Percentiles rank a stretch among this genome's conserved stretches.
phyloP scores from a whole-genome alignment of 352 stramenopile genomes.

The Globisporangium iwayamae region DNA sequence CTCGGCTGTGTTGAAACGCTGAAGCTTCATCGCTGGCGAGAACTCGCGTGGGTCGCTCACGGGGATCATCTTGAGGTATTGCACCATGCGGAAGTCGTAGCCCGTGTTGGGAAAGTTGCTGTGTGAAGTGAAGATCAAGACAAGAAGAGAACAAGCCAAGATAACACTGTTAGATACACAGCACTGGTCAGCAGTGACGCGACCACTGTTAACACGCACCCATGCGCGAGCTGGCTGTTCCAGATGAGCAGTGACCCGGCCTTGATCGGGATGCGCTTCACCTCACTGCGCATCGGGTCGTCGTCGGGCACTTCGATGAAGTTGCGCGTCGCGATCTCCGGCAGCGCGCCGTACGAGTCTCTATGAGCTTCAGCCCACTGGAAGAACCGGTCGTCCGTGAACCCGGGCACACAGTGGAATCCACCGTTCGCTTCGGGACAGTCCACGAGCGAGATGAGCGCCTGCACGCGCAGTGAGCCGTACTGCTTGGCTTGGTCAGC shows the following conservation, averaged over 20 bases:
- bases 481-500: slow-evolving; percentile 23
- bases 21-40: slow-evolving; percentile 31
- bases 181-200: not conserved
- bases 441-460: slow-evolving; percentile 36
- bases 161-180: not conserved
- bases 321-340: slow-evolving; percentile 32
- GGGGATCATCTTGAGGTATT: slow-evolving; percentile 54
- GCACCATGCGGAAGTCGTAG: slow-evolving; percentile 49
- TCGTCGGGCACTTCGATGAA: slow-evolving; percentile 43
- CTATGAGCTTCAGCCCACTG: slow-evolving; percentile 30
- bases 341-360: slow-evolving; percentile 30
- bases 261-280: slow-evolving; percentile 37
- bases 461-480: slow-evolving; percentile 41
- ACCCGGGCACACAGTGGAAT: slow-evolving; percentile 48
- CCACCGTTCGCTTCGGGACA: slow-evolving; percentile 39
- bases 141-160: not conserved
- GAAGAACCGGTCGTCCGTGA: slow-evolving; percentile 46
- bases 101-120: slow-evolving; percentile 46
- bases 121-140: not conserved
- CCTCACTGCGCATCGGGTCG: slow-evolving; percentile 33
- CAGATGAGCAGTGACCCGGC: slow-evolving; percentile 44
- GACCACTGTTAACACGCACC: slow-evolving; percentile 16
- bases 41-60: slow-evolving; percentile 37
- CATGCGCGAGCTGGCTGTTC: slow-evolving; percentile 45
- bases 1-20: slow-evolving; percentile 26